phyloP scores from a whole-genome alignment of 345 rosid genomes.

The Salix caprea region DNA sequence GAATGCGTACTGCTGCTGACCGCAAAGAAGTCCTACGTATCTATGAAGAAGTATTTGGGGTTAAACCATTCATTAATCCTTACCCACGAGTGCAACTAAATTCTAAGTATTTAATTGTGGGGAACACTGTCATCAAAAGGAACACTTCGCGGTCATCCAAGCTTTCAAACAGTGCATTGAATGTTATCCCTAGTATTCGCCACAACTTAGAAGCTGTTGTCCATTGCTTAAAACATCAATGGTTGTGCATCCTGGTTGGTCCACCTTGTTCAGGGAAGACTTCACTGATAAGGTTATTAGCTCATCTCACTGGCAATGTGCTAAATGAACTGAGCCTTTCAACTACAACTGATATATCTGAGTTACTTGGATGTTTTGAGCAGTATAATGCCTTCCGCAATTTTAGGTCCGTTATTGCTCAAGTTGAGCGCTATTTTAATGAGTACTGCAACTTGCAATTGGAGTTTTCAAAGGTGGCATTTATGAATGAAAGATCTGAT shows the following conservation, averaged over 20 bases:
- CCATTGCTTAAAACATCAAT: constrained; percentile 65
- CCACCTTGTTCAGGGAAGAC: constrained; percentile 93
- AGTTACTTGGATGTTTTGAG: constrained; percentile 93
- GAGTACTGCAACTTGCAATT: constrained; percentile 58
- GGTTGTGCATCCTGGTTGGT: constrained; percentile 88
- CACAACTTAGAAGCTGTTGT: constrained; percentile 82
- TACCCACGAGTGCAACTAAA: constrained; percentile 73
- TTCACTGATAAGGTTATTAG: constrained; percentile 71
- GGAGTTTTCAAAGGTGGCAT: constrained; percentile 40
- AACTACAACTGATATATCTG: constrained; percentile 88
- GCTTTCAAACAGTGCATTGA: constrained; percentile 44
- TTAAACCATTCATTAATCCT: constrained; percentile 62
- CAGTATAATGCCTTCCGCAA: constrained; percentile 78
- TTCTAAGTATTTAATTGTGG: constrained; percentile 53
- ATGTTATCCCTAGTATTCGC: constrained; percentile 68
- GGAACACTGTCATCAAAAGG: constrained; percentile 64
- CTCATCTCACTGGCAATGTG: constrained; percentile 70
- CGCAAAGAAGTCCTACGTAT: constrained; percentile 65
- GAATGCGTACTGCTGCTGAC: constrained; percentile 90
- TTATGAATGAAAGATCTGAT: constrained; percentile 37
- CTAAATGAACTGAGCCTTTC: constrained; percentile 84
- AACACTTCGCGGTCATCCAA: constrained; percentile 34
- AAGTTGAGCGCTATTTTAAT: constrained; percentile 54
- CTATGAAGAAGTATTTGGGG: constrained; percentile 66
- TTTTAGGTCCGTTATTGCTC: constrained; percentile 53